Evolutionary conservation across 345 rosid genomes (phyloP).

Genomic region (Orychophragmus violaceus): DNA sequence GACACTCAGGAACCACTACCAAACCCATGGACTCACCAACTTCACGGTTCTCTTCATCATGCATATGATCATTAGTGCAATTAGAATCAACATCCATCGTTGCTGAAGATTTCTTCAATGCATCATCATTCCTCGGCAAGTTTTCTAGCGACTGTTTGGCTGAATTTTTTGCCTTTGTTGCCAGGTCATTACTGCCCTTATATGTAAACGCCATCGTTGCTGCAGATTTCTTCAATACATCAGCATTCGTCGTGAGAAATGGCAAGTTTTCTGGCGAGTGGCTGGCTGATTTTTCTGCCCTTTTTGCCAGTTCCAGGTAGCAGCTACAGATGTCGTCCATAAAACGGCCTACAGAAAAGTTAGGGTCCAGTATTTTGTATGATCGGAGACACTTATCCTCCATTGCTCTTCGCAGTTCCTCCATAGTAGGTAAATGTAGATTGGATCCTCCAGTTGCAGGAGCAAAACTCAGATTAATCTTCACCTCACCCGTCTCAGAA

Average conservation of each 20-base stretch:
- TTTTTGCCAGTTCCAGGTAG: constrained; percentile 62
- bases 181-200: constrained; percentile 33
- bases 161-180: constrained; percentile 48
- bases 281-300: constrained; percentile 47
- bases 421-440: constrained; percentile 56
- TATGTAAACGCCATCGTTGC: constrained; percentile 21
- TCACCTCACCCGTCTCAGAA: constrained; percentile 74
- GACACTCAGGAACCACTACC: constrained; percentile 46
- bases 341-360: constrained; percentile 56
- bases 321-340: constrained; percentile 78
- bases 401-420: constrained; percentile 63
- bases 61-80: constrained; percentile 1
- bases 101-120: constrained; percentile 42
- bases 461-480: constrained; percentile 64
- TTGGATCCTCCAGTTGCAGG: constrained; percentile 49
- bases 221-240: constrained; percentile 45
- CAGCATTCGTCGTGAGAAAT: constrained; percentile 35
- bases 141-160: constrained; percentile 52
- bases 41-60: constrained; percentile 19
- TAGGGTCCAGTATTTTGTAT: constrained; percentile 70
- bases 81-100: constrained; percentile 7
- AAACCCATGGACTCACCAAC: constrained; percentile 31
- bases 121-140: constrained; percentile 32
- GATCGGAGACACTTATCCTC: constrained; percentile 70
- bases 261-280: constrained; percentile 48